A percentile compares a stretch with the other conserved stretches of the same genome.
Evolutionary conservation across 306 rosid species (phyloP).

Genomic region (Prunus mongolica): DNA sequence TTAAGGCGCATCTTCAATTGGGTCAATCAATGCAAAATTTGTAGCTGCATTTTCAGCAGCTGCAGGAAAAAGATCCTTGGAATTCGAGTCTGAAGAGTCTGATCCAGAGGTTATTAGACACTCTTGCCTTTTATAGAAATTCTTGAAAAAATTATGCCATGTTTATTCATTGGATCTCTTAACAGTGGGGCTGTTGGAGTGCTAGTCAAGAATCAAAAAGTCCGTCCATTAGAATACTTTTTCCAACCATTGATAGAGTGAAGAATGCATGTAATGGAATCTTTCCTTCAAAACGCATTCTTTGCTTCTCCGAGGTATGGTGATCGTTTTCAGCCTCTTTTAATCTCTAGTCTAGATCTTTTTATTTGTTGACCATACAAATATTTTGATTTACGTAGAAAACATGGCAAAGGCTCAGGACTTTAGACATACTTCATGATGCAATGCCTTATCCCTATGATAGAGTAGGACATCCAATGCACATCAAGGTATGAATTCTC

Average conservation of each 20-base stretch:
- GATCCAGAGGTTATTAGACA: constrained; percentile 63
- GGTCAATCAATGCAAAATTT: constrained; percentile 60
- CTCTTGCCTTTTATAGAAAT: constrained; percentile 6
- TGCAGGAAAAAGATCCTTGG: constrained; percentile 65
- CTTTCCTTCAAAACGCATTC: constrained; percentile 62
- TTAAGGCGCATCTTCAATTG: constrained; percentile 76
- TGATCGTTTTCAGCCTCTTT: not conserved
- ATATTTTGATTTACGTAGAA: constrained; percentile 32
- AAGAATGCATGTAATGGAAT: constrained; percentile 47
- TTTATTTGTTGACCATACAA: not conserved
- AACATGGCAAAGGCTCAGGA: constrained; percentile 73
- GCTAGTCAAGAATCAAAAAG: constrained; percentile 56
- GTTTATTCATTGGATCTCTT: constrained; percentile 19
- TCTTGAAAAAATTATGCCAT: constrained; percentile 8
- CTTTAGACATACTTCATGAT: constrained; percentile 59
- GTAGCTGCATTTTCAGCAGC: constrained; percentile 76
- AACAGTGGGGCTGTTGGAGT: constrained; percentile 86
- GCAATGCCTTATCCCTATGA: constrained; percentile 59
- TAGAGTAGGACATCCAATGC: constrained; percentile 80
- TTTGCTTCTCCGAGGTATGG: constrained; percentile 80
- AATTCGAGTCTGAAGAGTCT: constrained; percentile 77
- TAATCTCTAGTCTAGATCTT: not conserved
- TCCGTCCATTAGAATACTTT: constrained; percentile 66
- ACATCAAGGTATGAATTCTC: constrained; percentile 51
- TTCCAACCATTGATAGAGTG: constrained; percentile 76